Evolutionary conservation across 1,284 basidiomycete species (phyloP).

Genomic region (Volvariella surrecta): DNA sequence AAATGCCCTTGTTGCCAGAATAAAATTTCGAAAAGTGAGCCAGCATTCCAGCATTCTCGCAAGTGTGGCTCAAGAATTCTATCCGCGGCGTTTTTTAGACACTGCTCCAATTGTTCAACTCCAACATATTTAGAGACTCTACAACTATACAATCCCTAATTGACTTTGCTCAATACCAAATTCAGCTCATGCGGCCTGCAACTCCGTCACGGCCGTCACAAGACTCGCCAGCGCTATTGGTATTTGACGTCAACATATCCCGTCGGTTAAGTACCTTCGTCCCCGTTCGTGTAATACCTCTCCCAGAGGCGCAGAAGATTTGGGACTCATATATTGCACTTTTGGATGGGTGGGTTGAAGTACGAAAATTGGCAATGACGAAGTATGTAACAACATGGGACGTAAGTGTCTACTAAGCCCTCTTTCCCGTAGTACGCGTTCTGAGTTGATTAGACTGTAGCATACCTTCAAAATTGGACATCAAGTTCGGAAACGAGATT

Average conservation of each 20-base stretch:
- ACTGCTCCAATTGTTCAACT: conserved; percentile 43
- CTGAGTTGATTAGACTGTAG: conserved; percentile 32
- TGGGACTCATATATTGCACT: conserved; percentile 46
- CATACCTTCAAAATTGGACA: conserved; percentile 38
- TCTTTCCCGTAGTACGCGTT: neutral
- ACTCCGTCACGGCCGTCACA: conserved; percentile 28
- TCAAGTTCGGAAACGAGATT: conserved; percentile 28
- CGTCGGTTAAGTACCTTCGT: conserved; percentile 66
- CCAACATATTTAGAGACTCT: conserved; percentile 26
- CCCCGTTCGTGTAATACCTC: conserved; percentile 55
- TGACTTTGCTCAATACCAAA: conserved; percentile 28
- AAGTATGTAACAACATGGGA: conserved; percentile 51
- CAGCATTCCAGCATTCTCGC: neutral
- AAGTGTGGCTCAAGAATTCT: conserved; percentile 2
- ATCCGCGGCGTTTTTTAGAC: conserved; percentile 25
- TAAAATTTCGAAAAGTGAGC: conserved; percentile 50
- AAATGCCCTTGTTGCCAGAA: conserved; percentile 40
- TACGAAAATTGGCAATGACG: conserved; percentile 35
- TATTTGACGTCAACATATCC: conserved; percentile 65
- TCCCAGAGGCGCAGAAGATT: conserved; percentile 40
- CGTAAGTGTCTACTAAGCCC: conserved; percentile 25
- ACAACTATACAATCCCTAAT: conserved; percentile 30
- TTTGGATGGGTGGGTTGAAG: conserved; percentile 50
- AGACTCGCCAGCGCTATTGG: conserved; percentile 41
- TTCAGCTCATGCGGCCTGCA: conserved; percentile 30